These are phyloP conservation scores for Tephrocybe rancida DNA, from an alignment of 768 basidiomycete species.

Conservation along the genomic window DNA sequence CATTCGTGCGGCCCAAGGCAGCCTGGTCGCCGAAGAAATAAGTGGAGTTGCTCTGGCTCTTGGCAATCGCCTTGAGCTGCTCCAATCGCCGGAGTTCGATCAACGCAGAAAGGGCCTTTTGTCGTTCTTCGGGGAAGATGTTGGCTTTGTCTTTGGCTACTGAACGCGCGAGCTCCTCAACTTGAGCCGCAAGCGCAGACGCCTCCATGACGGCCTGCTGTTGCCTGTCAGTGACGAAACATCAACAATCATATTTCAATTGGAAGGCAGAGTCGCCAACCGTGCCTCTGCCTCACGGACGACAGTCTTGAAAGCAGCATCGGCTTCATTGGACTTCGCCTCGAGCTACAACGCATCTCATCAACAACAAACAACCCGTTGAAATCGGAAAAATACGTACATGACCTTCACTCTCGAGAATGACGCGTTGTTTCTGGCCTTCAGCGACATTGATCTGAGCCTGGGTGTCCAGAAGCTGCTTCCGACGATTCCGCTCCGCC, in stretches of 20 bases:
- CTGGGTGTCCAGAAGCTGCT: constrained; percentile 58
- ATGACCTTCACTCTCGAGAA: constrained; percentile 57
- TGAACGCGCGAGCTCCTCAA: constrained; percentile 45
- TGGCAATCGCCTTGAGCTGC: constrained; percentile 54
- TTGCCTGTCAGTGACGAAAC: constrained; percentile 24
- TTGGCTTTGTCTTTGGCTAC: constrained; percentile 33
- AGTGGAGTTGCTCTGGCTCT: constrained; percentile 50
- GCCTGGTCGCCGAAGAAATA: constrained; percentile 58
- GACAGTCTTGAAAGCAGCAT: constrained; percentile 50
- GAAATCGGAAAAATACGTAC: constrained; percentile 24
- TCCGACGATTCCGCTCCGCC: constrained; percentile 56
- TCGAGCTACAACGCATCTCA: constrained; percentile 33
- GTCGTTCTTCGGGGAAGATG: constrained; percentile 34
- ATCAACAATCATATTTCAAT: not conserved
- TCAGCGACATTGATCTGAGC: constrained; percentile 62
- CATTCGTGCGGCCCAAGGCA: constrained; percentile 32
- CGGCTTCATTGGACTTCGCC: constrained; percentile 57
- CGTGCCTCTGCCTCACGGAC: constrained; percentile 55
- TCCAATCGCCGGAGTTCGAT: constrained; percentile 53
- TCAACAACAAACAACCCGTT: not conserved
- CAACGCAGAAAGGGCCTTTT: constrained; percentile 41
- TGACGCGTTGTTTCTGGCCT: constrained; percentile 57
- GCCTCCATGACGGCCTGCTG: constrained; percentile 49
- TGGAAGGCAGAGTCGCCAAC: constrained; percentile 17
- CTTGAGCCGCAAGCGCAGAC: constrained; percentile 48